A percentile compares a stretch with the other conserved stretches of the same genome.
These are phyloP conservation scores for Isatis tinctoria DNA, from an alignment of 345 rosid genomes.

Conservation along the genomic window DNA sequence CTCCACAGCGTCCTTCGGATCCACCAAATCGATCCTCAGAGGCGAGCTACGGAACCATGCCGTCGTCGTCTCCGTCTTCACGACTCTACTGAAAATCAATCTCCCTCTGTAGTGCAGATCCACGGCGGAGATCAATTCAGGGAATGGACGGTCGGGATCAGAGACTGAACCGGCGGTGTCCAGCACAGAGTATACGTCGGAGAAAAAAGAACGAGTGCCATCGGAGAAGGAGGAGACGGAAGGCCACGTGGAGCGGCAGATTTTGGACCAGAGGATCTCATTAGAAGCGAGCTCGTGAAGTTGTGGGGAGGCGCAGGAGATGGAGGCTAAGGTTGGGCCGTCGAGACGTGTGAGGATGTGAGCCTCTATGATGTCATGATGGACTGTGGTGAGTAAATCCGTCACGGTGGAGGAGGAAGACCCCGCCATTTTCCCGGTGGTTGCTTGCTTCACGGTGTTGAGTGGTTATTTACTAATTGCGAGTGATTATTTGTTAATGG, in stretches of 20 bases:
- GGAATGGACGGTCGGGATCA: conserved; percentile 24
- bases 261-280: conserved; percentile 47
- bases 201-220: conserved; percentile 70
- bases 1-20: conserved; percentile 51
- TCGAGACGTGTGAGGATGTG: conserved; percentile 71
- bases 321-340: conserved; percentile 60
- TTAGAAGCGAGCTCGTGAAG: conserved; percentile 46
- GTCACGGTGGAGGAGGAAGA: background rate
- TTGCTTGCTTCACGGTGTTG: background rate
- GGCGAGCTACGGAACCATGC: conserved; percentile 74
- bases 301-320: conserved; percentile 50
- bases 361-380: conserved; percentile 50
- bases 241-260: conserved; percentile 70
- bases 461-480: conserved; percentile 14
- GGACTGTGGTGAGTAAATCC: conserved; percentile 39
- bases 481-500: conserved; percentile 15
- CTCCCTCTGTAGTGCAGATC: conserved; percentile 49
- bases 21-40: conserved; percentile 62
- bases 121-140: conserved; percentile 60
- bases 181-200: conserved; percentile 40
- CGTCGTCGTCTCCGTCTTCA: conserved; percentile 56
- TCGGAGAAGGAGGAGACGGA: conserved; percentile 55
- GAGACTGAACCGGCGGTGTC: conserved; percentile 4
- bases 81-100: conserved; percentile 44
- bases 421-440: background rate